phyloP scores from a whole-genome alignment of 306 rosid genomes.

The Elaeagnus macrophylla region DNA sequence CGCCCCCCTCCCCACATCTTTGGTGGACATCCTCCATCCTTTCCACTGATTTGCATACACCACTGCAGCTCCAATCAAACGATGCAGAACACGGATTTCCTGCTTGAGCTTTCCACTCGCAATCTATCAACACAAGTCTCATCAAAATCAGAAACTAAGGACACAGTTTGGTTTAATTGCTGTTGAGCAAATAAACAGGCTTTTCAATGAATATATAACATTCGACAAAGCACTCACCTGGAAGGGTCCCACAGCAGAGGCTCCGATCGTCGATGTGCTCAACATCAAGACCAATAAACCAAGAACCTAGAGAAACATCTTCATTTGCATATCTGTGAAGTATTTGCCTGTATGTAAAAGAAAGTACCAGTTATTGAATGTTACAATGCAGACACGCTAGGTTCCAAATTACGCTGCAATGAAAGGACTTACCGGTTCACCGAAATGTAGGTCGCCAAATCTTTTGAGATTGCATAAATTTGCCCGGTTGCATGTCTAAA shows the following conservation, averaged over 20 bases:
- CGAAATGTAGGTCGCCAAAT: constrained; percentile 51
- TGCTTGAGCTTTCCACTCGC: constrained; percentile 60
- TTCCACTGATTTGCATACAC: constrained; percentile 59
- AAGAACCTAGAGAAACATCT: constrained; percentile 58
- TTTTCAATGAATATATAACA: too few species aligned
- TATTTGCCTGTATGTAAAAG: constrained; percentile 25
- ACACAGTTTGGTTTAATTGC: too few species aligned
- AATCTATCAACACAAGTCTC: constrained; percentile 19
- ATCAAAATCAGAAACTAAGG: background rate
- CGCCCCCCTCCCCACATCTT: constrained; percentile 53
- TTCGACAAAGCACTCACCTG: constrained; percentile 22
- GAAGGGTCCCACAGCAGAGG: constrained; percentile 52
- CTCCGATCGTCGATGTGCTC: constrained; percentile 51
- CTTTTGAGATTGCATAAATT: constrained; percentile 45
- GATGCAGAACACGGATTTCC: constrained; percentile 55
- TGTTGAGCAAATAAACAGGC: too few species aligned
- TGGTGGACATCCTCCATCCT: constrained; percentile 56
- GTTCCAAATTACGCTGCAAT: background rate
- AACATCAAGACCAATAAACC: constrained; percentile 59
- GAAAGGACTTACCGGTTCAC: constrained; percentile 31
- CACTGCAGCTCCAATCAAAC: constrained; percentile 61
- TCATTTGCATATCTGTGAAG: constrained; percentile 56
- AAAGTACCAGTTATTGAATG: background rate
- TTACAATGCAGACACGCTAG: background rate
- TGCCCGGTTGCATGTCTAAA: constrained; percentile 59